phyloP scores from a whole-genome alignment of 345 rosid species.

The Boechera retrofracta region DNA sequence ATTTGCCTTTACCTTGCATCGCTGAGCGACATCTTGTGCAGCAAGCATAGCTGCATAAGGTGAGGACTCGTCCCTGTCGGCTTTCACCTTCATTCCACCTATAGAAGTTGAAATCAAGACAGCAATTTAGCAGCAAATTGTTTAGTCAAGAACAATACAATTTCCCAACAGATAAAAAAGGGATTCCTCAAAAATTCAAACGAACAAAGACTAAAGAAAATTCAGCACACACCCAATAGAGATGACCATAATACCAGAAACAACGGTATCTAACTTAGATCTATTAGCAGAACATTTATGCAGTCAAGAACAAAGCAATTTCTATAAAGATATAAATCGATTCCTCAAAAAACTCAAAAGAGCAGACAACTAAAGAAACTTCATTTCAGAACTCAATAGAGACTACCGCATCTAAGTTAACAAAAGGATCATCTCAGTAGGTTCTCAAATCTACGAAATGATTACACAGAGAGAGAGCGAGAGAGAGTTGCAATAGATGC shows the following conservation, averaged over 20 bases:
- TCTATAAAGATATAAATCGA: not conserved
- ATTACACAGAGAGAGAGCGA: not conserved
- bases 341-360: not conserved
- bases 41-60: constrained; percentile 93
- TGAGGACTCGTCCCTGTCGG: constrained; percentile 82
- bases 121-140: not conserved
- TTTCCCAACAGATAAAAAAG: not conserved
- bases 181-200: not conserved
- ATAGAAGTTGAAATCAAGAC: not conserved
- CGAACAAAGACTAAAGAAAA: no score
- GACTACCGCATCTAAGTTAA: not conserved
- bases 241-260: not conserved
- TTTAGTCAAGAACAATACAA: not conserved
- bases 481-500: not conserved
- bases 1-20: constrained; percentile 62
- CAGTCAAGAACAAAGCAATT: not conserved
- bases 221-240: not conserved
- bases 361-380: not conserved
- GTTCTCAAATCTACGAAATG: not conserved
- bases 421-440: not conserved
- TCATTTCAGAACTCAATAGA: not conserved
- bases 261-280: not conserved
- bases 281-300: not conserved
- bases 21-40: constrained; percentile 73
- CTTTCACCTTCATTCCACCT: constrained; percentile 98